phyloP scores from a whole-genome alignment of 2,329 filamentous ascomycete species.

The Teratosphaeria nubilosa region DNA sequence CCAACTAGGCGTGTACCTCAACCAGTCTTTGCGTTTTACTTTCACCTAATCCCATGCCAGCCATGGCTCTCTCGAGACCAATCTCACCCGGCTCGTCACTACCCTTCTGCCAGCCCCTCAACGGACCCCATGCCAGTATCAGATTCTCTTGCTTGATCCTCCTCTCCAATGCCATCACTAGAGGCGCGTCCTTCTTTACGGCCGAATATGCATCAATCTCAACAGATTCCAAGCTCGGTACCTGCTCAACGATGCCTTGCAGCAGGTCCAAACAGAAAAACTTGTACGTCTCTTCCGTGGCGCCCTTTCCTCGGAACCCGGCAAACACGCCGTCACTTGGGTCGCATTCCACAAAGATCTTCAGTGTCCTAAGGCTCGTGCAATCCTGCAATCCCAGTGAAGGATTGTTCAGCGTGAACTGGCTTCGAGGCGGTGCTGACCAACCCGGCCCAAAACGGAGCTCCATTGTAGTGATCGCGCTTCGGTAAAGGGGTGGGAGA shows the following conservation, averaged over 20 bases:
- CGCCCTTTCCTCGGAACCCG: constrained; percentile 47
- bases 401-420: constrained; percentile 51
- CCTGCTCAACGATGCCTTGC: constrained; percentile 43
- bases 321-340: constrained; percentile 55
- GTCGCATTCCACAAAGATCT: constrained; percentile 63
- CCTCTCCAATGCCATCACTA: constrained; percentile 53
- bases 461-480: constrained; percentile 53
- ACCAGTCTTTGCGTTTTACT: constrained; percentile 3
- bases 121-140: constrained; percentile 56
- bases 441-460: constrained; percentile 64
- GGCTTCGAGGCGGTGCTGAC: constrained; percentile 58
- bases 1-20: constrained; percentile 8
- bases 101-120: constrained; percentile 54
- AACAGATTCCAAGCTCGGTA: constrained; percentile 48
- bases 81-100: constrained; percentile 6
- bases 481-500: constrained; percentile 50
- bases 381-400: constrained; percentile 55
- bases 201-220: constrained; percentile 61
- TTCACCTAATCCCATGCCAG: constrained; percentile 6
- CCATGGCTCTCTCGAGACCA: constrained; percentile 10
- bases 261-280: constrained; percentile 52
- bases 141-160: constrained; percentile 37
- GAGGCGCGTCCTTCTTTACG: constrained; percentile 54
- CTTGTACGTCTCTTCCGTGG: constrained; percentile 59
- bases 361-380: constrained; percentile 47